Evolutionary conservation across 225 moss, liverwort and hornwort genomes (phyloP).

Genomic region (Straminergon stramineum): DNA sequence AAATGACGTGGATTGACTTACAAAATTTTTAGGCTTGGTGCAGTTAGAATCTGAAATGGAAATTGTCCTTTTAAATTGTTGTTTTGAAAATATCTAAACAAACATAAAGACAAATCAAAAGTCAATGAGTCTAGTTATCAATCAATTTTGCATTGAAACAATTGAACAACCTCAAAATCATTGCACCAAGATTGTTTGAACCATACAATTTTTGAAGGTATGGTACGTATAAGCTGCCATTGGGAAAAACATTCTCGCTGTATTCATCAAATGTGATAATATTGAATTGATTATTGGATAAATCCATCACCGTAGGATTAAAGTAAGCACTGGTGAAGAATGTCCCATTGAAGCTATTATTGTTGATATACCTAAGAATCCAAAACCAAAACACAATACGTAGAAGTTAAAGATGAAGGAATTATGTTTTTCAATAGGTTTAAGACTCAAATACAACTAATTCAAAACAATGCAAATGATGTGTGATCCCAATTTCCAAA

Average conservation of each 20-base stretch:
- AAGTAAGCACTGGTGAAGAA: not conserved
- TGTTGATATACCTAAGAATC: not conserved
- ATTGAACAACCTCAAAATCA: not conserved
- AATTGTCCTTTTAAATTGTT: not conserved
- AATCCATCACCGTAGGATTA: accelerated
- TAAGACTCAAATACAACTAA: not conserved
- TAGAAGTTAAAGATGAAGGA: not conserved
- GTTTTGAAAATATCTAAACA: not conserved
- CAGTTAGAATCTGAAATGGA: not conserved
- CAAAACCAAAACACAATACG: not conserved
- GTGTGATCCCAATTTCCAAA: not conserved
- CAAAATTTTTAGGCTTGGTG: not conserved
- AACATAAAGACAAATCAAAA: not conserved
- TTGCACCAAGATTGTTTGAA: not conserved
- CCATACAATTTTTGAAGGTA: not conserved
- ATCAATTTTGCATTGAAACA: not conserved
- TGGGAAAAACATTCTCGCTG: not conserved
- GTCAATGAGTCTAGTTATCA: accelerated
- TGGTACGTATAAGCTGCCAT: accelerated
- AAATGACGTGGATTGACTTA: not conserved
- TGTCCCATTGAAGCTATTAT: not conserved
- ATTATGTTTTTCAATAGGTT: not conserved
- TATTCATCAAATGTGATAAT: not conserved
- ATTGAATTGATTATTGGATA: not conserved
- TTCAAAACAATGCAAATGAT: not conserved